These are phyloP conservation scores for Ballota nigra DNA, from an alignment of 257 asterid species.

Conservation along the genomic window DNA sequence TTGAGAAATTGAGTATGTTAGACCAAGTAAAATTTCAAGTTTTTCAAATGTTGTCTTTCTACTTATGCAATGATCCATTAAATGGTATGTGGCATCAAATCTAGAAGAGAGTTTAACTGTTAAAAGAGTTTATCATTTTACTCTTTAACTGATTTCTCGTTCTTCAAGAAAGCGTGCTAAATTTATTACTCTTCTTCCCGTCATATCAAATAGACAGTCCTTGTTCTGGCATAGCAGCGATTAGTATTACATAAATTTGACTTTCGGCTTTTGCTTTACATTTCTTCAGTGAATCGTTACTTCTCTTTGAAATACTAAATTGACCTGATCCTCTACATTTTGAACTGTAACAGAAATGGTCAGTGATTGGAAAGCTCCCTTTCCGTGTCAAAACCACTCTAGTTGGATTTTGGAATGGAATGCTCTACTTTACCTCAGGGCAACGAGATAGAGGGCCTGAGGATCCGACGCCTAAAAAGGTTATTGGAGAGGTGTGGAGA, in stretches of 20 bases:
- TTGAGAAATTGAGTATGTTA: neutral
- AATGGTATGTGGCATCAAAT: neutral
- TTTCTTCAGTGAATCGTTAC: neutral
- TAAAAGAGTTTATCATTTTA: neutral
- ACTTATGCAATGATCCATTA: neutral
- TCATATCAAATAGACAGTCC: neutral
- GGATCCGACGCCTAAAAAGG: slow-evolving; percentile 85
- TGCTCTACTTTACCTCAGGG: slow-evolving; percentile 89
- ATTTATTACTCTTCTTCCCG: neutral
- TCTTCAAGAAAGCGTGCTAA: neutral
- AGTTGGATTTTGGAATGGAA: slow-evolving; percentile 90
- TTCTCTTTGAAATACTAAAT: neutral
- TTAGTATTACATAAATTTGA: neutral
- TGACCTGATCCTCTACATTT: neutral
- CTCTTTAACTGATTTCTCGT: neutral
- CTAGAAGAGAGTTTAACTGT: neutral
- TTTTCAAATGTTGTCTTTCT: neutral
- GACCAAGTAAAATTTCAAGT: no score
- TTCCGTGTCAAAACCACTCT: slow-evolving; percentile 88
- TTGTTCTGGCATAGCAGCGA: neutral
- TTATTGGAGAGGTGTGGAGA: slow-evolving; percentile 91
- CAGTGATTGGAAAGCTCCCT: slow-evolving; percentile 87
- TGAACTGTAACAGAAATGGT: slow-evolving; percentile 65
- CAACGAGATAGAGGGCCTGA: slow-evolving; percentile 87
- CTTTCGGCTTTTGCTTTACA: neutral